Evolutionary conservation across 192 early-diverging fungal species (phyloP), one percentile per base, ranked within the genome.

Genomic region (Phlyctochytrium bullatum): DNA sequence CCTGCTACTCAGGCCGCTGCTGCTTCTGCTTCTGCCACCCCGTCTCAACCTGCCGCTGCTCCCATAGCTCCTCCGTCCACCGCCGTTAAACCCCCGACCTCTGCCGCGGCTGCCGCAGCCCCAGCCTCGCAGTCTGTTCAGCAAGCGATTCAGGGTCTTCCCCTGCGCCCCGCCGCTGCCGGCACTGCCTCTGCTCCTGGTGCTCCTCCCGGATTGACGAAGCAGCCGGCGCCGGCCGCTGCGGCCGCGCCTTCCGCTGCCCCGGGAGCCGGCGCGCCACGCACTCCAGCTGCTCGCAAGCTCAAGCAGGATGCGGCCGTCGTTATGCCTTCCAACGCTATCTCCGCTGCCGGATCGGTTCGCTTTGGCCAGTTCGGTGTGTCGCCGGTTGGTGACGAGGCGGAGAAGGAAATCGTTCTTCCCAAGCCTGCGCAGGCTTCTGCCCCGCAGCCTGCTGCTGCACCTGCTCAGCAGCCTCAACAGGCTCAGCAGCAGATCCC

Each of bases 251-350:
- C 40, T 50, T 27, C 31, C 14, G 12, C 58, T 2, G 24, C 60
- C n/a, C 36, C 25, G 27, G 69, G 72, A 47, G 74, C 77, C 32
- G 67, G 36, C 12, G 83, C 79, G 52, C 34, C 78, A n/a, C 65
- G 69, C n/a, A 20, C 72, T 10, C 72, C 78, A 33, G 63, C 47
- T 27, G 51, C 83, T 24, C 88, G 92, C 68, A 90, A 90, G 71
- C 80, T 94, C 68, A 91, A 91, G 61, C 95, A 97, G 72, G 91
- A 94, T 73, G 88, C 88, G 16, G 82, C 93, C 36, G 92, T 95
- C 14, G 92, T 95, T 23, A 92, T 97, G 88, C 92, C 93, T 14
- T 74, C 77, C 40, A 81, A 74, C 52, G 73, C 88, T 2, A 72
- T 83, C 34, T 63, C 91, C 6, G 83, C 85, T 32, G 78, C 84